These are phyloP conservation scores for Trichoderma semiorbis DNA, from an alignment of 2,329 filamentous ascomycete genomes.

Conservation along the genomic window DNA sequence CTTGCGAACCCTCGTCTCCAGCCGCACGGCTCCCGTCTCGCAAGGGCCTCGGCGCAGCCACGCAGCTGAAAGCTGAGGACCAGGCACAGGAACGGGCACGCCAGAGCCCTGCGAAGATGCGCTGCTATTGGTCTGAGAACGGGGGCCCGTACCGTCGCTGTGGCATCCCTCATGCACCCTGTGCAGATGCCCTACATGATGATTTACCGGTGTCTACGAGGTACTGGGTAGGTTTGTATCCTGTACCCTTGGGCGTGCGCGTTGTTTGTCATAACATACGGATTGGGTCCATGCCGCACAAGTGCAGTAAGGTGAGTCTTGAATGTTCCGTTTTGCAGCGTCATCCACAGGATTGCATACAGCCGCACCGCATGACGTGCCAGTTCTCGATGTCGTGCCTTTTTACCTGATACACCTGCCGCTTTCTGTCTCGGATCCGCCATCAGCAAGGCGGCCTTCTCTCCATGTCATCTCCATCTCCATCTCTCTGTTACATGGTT, in stretches of 20 bases:
- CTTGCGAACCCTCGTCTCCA: conserved; percentile 7
- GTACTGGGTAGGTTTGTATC: neutral
- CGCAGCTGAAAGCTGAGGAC: conserved; percentile 14
- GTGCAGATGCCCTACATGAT: neutral
- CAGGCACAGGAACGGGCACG: neutral
- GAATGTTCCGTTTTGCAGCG: neutral
- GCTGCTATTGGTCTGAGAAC: neutral
- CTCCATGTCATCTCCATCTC: neutral
- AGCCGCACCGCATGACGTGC: neutral
- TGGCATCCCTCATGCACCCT: neutral
- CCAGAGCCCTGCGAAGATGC: neutral
- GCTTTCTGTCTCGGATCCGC: neutral
- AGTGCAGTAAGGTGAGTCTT: neutral
- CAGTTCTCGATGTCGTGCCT: neutral
- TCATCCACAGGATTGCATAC: neutral
- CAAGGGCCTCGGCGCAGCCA: neutral
- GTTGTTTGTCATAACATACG: neutral
- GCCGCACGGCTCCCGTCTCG: neutral
- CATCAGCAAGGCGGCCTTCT: neutral
- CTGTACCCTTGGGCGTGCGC: neutral
- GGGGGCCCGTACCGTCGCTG: neutral
- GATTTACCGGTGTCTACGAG: neutral
- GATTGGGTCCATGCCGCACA: neutral
- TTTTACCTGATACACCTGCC: neutral
- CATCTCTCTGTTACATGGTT: neutral